Evolutionary conservation across 345 rosid species (phyloP), one percentile per base, ranked within the genome.

Genomic region (Melaleuca alternifolia): DNA sequence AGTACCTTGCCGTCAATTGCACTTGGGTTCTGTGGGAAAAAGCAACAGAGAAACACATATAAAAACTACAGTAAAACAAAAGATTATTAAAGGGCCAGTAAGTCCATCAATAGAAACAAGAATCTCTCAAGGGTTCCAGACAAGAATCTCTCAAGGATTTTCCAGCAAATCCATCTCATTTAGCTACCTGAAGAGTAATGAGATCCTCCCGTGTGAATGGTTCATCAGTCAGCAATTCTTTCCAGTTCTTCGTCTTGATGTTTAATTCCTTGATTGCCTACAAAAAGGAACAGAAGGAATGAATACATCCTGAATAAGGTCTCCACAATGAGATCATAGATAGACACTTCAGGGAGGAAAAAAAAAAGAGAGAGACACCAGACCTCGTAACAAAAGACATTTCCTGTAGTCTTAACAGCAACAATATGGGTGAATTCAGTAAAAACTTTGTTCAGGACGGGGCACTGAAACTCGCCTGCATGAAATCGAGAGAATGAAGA

Each of bases 171-270:
- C 26, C 37, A 71, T 71, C 48, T 37, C 48, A 71, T 71, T 71
- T 37, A 71, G 81, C 81, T 71, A 95, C 99, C 95, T 94, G 99
- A 89, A 96, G 93, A 76, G 96, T 94, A 89, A 96, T 93, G 83
- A 97, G 92, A 88, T 96, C 98, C n/a, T 93, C 95, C 90, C 91
- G 94, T 37, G 93, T 89, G 90, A 95, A 96, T 30, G 96, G 93
- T 88, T 93, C 98, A 62, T 97, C 99, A 11, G 98, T 97, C 15
- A 96, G 92, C 79, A 97, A 95, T 90, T 96, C 99, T 88, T 91
- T 96, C 98, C 96, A 96, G 89, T 94, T 96, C 91, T 95, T 97
- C 75, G 96, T 94, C 94, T 95, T 96, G 92, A 97, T 93, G 89
- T 96, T 96, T 82, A 96, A 89, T 84, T 97, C 99, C 91, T 95